phyloP scores from a whole-genome alignment of 495 filamentous ascomycete genomes.

The Cairneyella variabilis region DNA sequence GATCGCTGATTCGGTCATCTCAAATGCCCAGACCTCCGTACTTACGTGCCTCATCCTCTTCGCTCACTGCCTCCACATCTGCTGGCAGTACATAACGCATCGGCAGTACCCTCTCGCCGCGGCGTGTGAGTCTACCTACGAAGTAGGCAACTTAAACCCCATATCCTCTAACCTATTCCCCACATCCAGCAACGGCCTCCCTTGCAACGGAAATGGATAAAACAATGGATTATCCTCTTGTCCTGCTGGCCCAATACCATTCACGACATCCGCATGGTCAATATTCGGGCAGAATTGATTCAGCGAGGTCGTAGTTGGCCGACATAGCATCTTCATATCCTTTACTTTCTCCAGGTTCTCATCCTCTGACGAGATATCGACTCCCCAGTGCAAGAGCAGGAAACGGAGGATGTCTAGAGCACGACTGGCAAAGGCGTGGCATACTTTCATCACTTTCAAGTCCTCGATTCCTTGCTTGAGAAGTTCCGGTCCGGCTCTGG shows the following conservation, averaged over 20 bases:
- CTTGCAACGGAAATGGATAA: constrained; percentile 53
- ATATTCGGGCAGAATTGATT: constrained; percentile 51
- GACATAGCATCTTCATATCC: constrained; percentile 32
- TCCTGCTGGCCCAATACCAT: constrained; percentile 6
- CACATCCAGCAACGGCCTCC: constrained; percentile 43
- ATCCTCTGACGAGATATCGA: constrained; percentile 36
- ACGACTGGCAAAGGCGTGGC: constrained; percentile 56
- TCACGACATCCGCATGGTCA: constrained; percentile 10
- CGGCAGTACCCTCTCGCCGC: no score
- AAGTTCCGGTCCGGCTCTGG: constrained; percentile 8
- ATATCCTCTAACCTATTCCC: constrained; percentile 39
- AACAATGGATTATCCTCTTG: constrained; percentile 32
- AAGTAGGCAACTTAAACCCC: constrained; percentile 33
- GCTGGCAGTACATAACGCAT: no score
- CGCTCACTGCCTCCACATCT: no score
- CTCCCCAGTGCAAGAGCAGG: constrained; percentile 53
- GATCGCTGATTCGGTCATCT: no score
- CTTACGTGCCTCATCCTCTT: no score
- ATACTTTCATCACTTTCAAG: constrained; percentile 52
- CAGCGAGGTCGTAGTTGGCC: constrained; percentile 31
- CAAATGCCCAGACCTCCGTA: no score
- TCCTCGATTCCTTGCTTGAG: constrained; percentile 25
- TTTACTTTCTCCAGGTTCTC: constrained; percentile 19
- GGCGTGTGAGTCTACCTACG: no score
- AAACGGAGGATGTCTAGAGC: constrained; percentile 53